These are phyloP conservation scores for Pleurostoma richardsiae DNA, from an alignment of 2,329 filamentous ascomycete genomes.

Conservation along the genomic window DNA sequence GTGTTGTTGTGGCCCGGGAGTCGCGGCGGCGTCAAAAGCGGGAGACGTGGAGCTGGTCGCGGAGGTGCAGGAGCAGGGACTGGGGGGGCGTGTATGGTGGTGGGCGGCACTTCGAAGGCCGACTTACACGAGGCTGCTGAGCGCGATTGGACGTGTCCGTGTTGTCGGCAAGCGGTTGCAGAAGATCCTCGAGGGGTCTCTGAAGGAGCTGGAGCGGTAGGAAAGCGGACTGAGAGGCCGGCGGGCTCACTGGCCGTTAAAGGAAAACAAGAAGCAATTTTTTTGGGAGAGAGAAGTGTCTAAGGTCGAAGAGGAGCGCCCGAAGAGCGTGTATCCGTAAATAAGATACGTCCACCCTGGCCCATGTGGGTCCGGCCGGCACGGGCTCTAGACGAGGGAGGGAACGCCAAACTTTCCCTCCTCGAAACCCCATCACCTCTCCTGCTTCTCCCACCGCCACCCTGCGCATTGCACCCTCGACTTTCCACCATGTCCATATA, in stretches of 20 bases:
- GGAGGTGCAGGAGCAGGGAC: slow-evolving; percentile 11
- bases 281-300: background rate
- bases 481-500: slow-evolving; percentile 37
- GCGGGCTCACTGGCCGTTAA: background rate
- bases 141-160: slow-evolving; percentile 1
- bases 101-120: slow-evolving; percentile 7
- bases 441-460: background rate
- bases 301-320: background rate
- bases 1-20: slow-evolving; percentile 13
- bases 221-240: background rate
- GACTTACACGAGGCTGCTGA: slow-evolving; percentile 12
- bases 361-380: background rate
- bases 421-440: slow-evolving; percentile 17
- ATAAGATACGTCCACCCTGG: background rate
- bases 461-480: background rate
- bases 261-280: background rate
- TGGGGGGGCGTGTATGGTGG: slow-evolving; percentile 8
- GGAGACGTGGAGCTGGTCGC: slow-evolving; percentile 10
- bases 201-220: background rate
- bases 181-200: background rate
- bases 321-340: background rate
- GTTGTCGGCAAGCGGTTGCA: background rate
- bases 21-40: slow-evolving; percentile 4
- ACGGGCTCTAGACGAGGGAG: background rate
- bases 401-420: slow-evolving; percentile 17